Percentiles rank a stretch among this genome's conserved stretches.
These are phyloP conservation scores for Cryptococcus sp. DNA, from an alignment of 1,284 basidiomycete genomes.

Conservation along the genomic window DNA sequence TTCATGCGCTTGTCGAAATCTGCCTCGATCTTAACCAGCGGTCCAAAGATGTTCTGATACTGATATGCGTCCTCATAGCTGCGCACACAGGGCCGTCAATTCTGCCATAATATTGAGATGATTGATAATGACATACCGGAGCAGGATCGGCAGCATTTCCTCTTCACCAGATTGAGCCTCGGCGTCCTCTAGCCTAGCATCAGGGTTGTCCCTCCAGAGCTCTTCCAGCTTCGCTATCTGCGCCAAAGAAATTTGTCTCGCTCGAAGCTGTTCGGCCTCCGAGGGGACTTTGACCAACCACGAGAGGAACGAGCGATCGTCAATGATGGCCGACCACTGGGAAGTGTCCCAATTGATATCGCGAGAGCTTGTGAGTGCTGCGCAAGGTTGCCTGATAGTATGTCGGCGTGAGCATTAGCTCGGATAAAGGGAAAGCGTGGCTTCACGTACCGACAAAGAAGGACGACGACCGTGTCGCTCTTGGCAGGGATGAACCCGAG, in stretches of 20 bases:
- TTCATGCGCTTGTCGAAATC: slow-evolving; percentile 98
- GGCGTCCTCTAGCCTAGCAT: slow-evolving; percentile 91
- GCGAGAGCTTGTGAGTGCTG: slow-evolving; percentile 80
- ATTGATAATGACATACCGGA: slow-evolving; percentile 56
- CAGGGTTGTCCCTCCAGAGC: slow-evolving; percentile 94
- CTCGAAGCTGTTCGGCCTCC: slow-evolving; percentile 91
- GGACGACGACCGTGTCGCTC: slow-evolving; percentile 96
- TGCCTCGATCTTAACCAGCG: slow-evolving; percentile 98
- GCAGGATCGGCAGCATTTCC: slow-evolving; percentile 86
- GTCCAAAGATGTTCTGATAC: slow-evolving; percentile 98
- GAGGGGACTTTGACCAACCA: slow-evolving; percentile 98
- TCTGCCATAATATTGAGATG: not conserved
- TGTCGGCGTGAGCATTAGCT: too few species aligned
- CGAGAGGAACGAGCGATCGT: slow-evolving; percentile 95
- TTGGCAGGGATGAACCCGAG: slow-evolving; percentile 99
- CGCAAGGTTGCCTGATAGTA: slow-evolving; percentile 82
- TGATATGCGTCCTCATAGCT: slow-evolving; percentile 98
- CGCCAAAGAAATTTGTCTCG: slow-evolving; percentile 91
- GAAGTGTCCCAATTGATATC: slow-evolving; percentile 98
- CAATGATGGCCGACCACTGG: slow-evolving; percentile 97
- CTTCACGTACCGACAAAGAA: slow-evolving; percentile 82
- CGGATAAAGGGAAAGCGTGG: too few species aligned
- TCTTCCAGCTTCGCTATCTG: slow-evolving; percentile 98
- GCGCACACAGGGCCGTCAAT: not conserved
- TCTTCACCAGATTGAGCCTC: slow-evolving; percentile 96